These are phyloP conservation scores for Dictyophora rubrovolvata DNA, from an alignment of 768 basidiomycete species.

Conservation along the genomic window DNA sequence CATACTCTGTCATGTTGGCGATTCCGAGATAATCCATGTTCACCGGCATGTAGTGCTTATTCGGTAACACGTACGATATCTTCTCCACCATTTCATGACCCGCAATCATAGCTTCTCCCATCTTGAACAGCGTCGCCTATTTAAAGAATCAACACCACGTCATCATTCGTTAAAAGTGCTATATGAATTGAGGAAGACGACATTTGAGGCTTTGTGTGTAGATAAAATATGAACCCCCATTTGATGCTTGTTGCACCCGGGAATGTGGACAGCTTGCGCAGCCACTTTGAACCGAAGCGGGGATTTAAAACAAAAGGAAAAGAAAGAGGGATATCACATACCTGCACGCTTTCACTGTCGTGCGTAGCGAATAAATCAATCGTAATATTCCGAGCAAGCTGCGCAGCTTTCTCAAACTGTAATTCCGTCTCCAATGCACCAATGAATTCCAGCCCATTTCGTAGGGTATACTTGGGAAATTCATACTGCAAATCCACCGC, in stretches of 20 bases:
- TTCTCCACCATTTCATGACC: conserved; percentile 50
- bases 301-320: too few species aligned
- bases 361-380: conserved; percentile 77
- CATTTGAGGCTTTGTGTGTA: not conserved
- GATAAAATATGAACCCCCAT: not conserved
- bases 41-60: conserved; percentile 91
- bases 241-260: not conserved
- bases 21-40: conserved; percentile 66
- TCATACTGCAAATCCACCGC: conserved; percentile 69
- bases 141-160: not conserved
- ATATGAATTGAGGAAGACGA: not conserved
- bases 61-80: conserved; percentile 73
- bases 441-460: not conserved
- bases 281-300: not conserved
- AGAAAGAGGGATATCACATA: conserved; percentile 21
- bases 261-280: not conserved
- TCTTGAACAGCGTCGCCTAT: conserved; percentile 88
- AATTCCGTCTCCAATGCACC: conserved; percentile 39
- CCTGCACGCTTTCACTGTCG: conserved; percentile 89
- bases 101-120: conserved; percentile 62
- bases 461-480: conserved; percentile 40
- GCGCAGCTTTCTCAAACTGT: conserved; percentile 30
- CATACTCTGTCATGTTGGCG: conserved; percentile 61
- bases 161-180: not conserved
- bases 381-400: conserved; percentile 49